Conservation (phyloP, 805 yeast genomes). For the Kuraishia capsulata region DNA sequence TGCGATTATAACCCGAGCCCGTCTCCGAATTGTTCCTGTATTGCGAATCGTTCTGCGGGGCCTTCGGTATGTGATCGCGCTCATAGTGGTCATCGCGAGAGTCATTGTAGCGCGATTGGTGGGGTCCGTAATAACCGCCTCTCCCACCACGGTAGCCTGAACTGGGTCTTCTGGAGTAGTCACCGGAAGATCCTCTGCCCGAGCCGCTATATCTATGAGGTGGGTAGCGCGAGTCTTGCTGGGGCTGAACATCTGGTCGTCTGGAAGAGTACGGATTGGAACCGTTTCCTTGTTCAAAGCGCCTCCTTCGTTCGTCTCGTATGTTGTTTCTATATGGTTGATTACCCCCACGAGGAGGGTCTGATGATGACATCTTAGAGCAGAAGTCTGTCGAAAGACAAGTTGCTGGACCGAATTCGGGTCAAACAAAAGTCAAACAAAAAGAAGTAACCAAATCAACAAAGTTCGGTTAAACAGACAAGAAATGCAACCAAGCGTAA, state of each 20-base stretch:
- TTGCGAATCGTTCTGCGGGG: not conserved
- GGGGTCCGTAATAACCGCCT: not conserved
- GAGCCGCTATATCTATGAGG: not conserved
- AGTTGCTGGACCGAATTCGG: too few relatives aligned
- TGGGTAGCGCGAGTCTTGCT: not conserved
- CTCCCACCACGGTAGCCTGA: not conserved
- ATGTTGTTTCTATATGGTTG: not conserved
- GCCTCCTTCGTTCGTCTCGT: not conserved
- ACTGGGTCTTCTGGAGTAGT: not conserved
- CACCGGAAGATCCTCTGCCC: not conserved
- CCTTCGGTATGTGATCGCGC: not conserved
- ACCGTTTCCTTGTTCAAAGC: not conserved
- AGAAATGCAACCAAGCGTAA: too few relatives aligned
- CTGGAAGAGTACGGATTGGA: conserved; percentile 1
- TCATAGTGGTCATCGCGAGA: not conserved
- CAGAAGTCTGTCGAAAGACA: too few relatives aligned
- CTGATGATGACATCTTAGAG: not conserved
- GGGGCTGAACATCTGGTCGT: not conserved
- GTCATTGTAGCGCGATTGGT: not conserved
- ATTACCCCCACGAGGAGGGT: not conserved
- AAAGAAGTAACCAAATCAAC: too few relatives aligned
- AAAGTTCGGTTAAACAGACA: too few relatives aligned
- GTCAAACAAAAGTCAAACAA: too few relatives aligned
- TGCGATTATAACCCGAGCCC: not conserved
- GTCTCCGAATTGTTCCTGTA: not conserved